phyloP scores from a whole-genome alignment of 169 alveolate genomes.

The Plasmodium inui region DNA sequence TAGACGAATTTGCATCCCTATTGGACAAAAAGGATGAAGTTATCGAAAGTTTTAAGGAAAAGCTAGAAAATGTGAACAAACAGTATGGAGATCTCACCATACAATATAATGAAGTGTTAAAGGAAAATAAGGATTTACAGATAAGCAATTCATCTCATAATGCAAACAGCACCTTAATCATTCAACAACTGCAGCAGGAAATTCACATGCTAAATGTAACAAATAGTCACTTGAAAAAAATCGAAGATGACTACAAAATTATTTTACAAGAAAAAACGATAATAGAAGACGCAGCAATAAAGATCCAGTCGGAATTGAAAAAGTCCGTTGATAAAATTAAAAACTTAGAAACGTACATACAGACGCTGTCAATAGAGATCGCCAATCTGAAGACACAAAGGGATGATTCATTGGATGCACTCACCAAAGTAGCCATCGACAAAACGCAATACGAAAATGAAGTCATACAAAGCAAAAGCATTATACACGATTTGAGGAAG shows the following conservation, averaged over 20 bases:
- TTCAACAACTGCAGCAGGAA: slow-evolving; percentile 74
- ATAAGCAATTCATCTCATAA: slow-evolving; percentile 39
- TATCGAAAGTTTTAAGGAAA: slow-evolving; percentile 42
- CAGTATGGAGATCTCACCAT: slow-evolving; percentile 29
- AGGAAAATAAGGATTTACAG: slow-evolving; percentile 63
- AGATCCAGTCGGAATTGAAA: slow-evolving; percentile 72
- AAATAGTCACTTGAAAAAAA: slow-evolving; percentile 56
- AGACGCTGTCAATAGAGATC: slow-evolving; percentile 56
- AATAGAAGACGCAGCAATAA: slow-evolving; percentile 74
- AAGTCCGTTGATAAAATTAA: slow-evolving; percentile 71
- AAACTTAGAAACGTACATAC: slow-evolving; percentile 56
- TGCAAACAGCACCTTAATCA: slow-evolving; percentile 53
- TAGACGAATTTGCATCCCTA: slow-evolving; percentile 66
- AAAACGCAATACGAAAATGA: slow-evolving; percentile 75
- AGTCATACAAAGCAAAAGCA: slow-evolving; percentile 50
- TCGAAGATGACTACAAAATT: slow-evolving; percentile 67
- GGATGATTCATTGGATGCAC: slow-evolving; percentile 70
- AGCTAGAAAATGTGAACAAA: slow-evolving; percentile 34
- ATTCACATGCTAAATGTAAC: slow-evolving; percentile 41
- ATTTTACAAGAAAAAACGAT: slow-evolving; percentile 68
- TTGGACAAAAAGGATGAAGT: slow-evolving; percentile 67
- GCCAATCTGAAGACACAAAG: slow-evolving; percentile 50
- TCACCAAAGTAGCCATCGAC: slow-evolving; percentile 73
- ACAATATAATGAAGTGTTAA: slow-evolving; percentile 49
- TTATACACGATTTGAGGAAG: slow-evolving; percentile 50